A percentile compares a stretch with the other conserved stretches of the same genome.
Conservation (phyloP, 495 filamentous ascomycete species). For the Lentithecium fluviatile region DNA sequence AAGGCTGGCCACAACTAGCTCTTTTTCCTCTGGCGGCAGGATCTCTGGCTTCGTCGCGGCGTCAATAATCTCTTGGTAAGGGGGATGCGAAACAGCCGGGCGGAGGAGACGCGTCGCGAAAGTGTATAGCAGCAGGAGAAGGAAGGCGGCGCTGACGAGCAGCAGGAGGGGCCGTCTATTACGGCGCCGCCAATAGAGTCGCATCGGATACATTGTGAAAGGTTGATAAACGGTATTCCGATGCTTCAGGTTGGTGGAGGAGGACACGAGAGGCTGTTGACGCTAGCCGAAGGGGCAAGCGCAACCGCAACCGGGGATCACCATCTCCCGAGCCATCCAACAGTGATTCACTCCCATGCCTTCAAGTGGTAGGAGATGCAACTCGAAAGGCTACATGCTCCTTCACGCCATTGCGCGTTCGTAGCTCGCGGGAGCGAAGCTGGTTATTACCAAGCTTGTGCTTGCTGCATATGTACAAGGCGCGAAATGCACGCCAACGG, state of each 20-base stretch:
- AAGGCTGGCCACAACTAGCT: constrained; percentile 36
- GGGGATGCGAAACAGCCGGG: too few species aligned
- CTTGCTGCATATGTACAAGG: too few species aligned
- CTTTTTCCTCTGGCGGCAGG: constrained; percentile 24
- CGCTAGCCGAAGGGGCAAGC: too few species aligned
- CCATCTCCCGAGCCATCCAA: too few species aligned
- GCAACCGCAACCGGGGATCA: too few species aligned
- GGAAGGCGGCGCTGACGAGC: not conserved
- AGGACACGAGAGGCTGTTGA: too few species aligned
- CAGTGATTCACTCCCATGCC: not conserved
- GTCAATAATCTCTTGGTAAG: not conserved
- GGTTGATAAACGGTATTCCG: not conserved
- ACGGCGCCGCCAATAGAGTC: not conserved
- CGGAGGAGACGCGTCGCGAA: too few species aligned
- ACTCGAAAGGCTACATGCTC: not conserved
- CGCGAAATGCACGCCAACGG: not conserved
- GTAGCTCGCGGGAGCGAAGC: too few species aligned
- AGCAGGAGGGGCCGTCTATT: not conserved
- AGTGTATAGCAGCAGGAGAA: not conserved
- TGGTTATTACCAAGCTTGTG: too few species aligned
- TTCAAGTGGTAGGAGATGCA: not conserved
- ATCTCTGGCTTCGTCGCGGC: not conserved
- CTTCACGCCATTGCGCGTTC: too few species aligned
- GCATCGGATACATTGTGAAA: not conserved
- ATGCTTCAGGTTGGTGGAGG: not conserved